A percentile compares a stretch with the other conserved stretches of the same genome.
phyloP scores from a whole-genome alignment of 495 filamentous ascomycete species.

The Venustampulla echinocandica region DNA sequence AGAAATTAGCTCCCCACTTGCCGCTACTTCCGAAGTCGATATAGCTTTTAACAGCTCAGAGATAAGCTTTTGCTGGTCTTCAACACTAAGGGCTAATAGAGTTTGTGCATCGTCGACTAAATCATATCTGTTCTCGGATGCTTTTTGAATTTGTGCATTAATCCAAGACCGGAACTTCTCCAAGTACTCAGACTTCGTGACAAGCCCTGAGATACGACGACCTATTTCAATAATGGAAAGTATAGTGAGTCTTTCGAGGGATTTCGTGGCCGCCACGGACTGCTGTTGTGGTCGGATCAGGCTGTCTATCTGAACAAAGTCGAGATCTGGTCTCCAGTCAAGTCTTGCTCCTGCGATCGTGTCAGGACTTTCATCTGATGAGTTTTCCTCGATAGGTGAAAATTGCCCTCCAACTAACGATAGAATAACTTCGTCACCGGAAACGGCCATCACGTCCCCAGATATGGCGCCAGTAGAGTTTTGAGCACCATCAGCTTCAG shows the following conservation, averaged over 20 bases:
- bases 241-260: constrained; percentile 19
- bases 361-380: background rate
- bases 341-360: constrained; percentile 21
- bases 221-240: constrained; percentile 13
- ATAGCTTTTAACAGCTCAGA: background rate
- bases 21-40: background rate
- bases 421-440: background rate
- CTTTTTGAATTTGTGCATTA: constrained; percentile 8
- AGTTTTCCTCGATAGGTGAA: background rate
- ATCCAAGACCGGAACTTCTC: constrained; percentile 20
- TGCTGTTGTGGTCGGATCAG: constrained; percentile 18
- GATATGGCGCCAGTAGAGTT: background rate
- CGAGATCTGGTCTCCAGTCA: constrained; percentile 25
- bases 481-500: background rate
- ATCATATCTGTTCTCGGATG: background rate
- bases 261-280: background rate
- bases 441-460: background rate
- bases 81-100: background rate
- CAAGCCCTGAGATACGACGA: constrained; percentile 2
- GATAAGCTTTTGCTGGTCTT: background rate
- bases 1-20: constrained; percentile 2
- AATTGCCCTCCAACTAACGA: background rate
- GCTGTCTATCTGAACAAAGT: constrained; percentile 20
- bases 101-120: background rate
- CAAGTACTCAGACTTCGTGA: constrained; percentile 4